Base-by-base conservation (phyloP, 169 alveolate genomes). In the Theileria luwenshuni region DNA sequence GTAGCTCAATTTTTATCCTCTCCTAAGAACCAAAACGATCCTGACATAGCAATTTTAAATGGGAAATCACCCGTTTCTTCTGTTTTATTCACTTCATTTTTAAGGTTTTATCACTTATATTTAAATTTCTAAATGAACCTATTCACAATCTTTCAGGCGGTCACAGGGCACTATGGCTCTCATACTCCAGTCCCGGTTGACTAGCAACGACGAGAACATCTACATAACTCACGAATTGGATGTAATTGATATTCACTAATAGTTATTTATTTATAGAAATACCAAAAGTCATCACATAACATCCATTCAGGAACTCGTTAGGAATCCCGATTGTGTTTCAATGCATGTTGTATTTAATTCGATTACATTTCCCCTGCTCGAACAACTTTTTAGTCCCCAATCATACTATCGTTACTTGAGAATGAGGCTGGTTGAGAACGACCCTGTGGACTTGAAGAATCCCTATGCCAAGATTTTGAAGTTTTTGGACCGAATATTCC, bases 311-410 rank as follows among this genome's bases (percentile, higher is more conserved):
- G 89, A 81, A 30, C 28, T 56, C 35, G 75, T 68, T 25, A 49
- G 65, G 43, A 73, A 81, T 32, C 85, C 89, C 15, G 89, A 81
- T 35, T 74, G 85, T 30, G 79, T 81, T 35, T 25, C 89, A 27
- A 64, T 81, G 56, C 70, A 67, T 56, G 45, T 73, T 19, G 51
- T 41, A 1, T 45, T 79, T 21, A 21, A 60, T 38, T 59, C 47
- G 21, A 54, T 75, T 28, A 72, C 83, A 23, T 45, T 71, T 30
- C 87, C 87, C 12, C 64, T 61, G 3, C 51, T 79, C 38, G 87
- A 79, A 69, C 54, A 42, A 3, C 67, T 79, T 47, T 68, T 70
- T 61, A 23, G 69, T 30, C 83, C 87, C 0, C 81, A 79, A 59
- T 68, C 56, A 2, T 67, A 61, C 23, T 45, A 60, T 21, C 28